Base-by-base conservation (phyloP, 78 protist species). In the Dictyostelium capitatum region DNA sequence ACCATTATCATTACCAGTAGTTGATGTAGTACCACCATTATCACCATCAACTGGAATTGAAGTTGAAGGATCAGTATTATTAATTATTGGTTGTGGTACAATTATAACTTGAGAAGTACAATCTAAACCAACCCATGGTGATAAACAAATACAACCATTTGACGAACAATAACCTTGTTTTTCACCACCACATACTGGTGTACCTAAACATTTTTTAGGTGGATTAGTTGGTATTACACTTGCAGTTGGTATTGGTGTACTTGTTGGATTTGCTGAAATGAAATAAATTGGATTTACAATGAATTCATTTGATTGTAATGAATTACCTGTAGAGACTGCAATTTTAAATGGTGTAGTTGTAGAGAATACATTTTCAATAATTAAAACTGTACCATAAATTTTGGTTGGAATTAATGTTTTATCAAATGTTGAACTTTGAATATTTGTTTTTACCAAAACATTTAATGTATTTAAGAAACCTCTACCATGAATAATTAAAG, bases 151-250 rank as follows among this genome's bases (percentile, higher is more conserved):
- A 46, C 79, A 72, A 72, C 79, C 79, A 20, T 25, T 9, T 0
- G 30, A 19, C 19, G 43, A 41, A 72, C 79, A 72, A 72, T 25
- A 43, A 43, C 79, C 79, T 72, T 72, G 48, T 41, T 41, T 46
- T 43, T 43, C 43, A 20, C 79, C 79, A 72, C 79, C 79, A 72
- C 79, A 72, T 72, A 37, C 9, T 41, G 79, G 79, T 17, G 11
- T 72, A 19, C 79, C 79, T 43, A 7, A 3, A 43, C 79, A 72
- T 65, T 28, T 28, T 65, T 65, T 32, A 20, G 75, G 75, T 37
- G 11, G 15, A 72, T 72, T 72, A 0, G 48, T 72, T 72, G 48
- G 79, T 9, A 72, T 75, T 48, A 30, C 19, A 23, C 41, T 25
- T 75, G 15, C 1, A 0, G 32, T 75, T 75, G 81, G 50, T 9